Conservation (phyloP, 2,329 filamentous ascomycete species). For the Colletotrichum endophyticum region DNA sequence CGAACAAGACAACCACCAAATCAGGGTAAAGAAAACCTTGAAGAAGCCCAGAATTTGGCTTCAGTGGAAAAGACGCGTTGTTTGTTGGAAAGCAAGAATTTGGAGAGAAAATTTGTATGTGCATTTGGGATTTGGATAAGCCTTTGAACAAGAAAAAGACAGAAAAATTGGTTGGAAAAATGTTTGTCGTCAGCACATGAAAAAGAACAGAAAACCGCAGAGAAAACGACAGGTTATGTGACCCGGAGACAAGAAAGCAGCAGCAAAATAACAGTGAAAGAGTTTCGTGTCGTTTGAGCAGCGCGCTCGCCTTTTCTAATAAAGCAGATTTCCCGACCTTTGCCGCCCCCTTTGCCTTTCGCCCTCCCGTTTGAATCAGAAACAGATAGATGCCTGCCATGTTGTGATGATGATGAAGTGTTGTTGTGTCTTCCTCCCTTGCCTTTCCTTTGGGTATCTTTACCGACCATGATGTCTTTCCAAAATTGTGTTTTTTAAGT, state of each 20-base stretch:
- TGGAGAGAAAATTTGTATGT: neutral
- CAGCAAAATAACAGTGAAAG: neutral
- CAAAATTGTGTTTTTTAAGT: neutral
- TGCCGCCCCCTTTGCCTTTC: neutral
- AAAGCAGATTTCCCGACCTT: neutral
- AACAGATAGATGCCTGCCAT: neutral
- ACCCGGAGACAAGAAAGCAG: neutral
- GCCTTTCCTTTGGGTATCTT: neutral
- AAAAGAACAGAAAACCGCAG: neutral
- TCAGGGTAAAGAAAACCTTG: neutral
- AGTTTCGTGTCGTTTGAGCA: slow-evolving; percentile 13
- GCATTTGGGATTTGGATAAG: neutral
- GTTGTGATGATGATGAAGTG: neutral
- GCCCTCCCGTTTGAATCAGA: neutral
- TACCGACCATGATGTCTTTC: neutral
- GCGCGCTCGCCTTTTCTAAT: slow-evolving; percentile 15
- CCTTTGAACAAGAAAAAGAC: neutral
- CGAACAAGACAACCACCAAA: neutral
- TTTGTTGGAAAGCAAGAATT: neutral
- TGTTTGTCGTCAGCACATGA: neutral
- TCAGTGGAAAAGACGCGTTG: neutral
- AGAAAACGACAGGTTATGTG: neutral
- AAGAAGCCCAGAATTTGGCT: neutral
- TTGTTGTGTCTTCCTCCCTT: neutral
- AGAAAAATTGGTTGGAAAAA: neutral